A percentile compares a stretch with the other conserved stretches of the same genome.
Conservation (phyloP, 2,329 filamentous ascomycete genomes). For the Teratosphaeria pseudoeucalypti region DNA sequence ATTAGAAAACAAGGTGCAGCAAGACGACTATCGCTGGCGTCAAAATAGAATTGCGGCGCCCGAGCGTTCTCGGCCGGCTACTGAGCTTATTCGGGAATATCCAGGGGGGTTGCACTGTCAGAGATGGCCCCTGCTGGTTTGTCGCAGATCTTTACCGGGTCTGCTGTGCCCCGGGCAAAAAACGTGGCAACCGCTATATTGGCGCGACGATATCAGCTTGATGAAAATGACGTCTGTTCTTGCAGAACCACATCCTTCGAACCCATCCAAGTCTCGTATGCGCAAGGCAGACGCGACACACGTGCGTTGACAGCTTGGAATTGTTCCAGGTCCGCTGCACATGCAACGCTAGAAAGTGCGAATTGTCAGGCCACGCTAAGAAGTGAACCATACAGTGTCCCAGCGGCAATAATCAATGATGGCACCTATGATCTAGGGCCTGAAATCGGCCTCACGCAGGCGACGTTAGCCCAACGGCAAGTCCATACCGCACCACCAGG, state of each 20-base stretch:
- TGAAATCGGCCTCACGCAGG: background rate
- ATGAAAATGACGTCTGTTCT: background rate
- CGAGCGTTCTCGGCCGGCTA: background rate
- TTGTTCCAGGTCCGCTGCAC: background rate
- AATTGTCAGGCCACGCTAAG: background rate
- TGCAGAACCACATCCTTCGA: background rate
- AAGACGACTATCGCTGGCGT: background rate
- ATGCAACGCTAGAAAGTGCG: background rate
- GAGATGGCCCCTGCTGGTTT: background rate
- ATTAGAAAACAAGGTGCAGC: background rate
- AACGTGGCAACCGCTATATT: background rate
- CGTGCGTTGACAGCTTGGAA: background rate
- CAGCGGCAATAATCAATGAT: background rate
- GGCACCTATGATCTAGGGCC: background rate
- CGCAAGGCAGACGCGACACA: background rate
- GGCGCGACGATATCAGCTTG: background rate
- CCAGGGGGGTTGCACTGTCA: background rate
- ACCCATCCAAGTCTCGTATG: background rate
- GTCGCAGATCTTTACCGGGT: background rate
- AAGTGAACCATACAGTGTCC: background rate
- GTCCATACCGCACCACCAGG: background rate
- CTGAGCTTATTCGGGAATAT: background rate
- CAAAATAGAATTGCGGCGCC: background rate
- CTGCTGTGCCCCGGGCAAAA: background rate
- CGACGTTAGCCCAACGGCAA: background rate